phyloP scores from a whole-genome alignment of 352 stramenopile genomes.

The Blastocystis sp. region DNA sequence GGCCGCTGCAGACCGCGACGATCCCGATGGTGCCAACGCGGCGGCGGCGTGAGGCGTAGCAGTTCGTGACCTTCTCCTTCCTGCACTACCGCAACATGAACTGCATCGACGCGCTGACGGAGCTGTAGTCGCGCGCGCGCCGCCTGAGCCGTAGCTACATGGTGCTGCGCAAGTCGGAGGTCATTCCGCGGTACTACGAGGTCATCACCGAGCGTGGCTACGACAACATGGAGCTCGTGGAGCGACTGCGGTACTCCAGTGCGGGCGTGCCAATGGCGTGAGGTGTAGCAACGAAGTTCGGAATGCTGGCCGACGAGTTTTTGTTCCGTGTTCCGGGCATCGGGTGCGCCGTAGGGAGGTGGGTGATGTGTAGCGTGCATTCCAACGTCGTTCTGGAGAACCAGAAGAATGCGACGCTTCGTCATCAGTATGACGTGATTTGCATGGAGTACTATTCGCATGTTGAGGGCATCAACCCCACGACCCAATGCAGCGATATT shows the following conservation, averaged over 20 bases:
- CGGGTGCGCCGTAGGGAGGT: neutral
- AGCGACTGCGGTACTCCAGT: slow-evolving; percentile 58
- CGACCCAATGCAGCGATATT: slow-evolving; percentile 19
- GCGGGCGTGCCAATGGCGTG: neutral
- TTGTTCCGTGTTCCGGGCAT: slow-evolving; percentile 58
- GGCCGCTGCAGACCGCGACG: slow-evolving; percentile 35
- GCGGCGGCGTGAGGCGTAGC: neutral
- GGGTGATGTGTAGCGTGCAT: neutral
- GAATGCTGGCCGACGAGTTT: slow-evolving; percentile 7
- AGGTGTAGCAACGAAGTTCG: slow-evolving; percentile 36
- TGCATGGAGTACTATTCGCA: neutral
- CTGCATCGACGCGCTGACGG: slow-evolving; percentile 33
- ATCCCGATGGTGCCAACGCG: slow-evolving; percentile 8
- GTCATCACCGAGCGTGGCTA: slow-evolving; percentile 27
- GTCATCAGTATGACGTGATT: slow-evolving; percentile 2
- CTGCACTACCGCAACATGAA: slow-evolving; percentile 52
- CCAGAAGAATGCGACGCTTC: neutral
- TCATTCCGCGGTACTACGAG: slow-evolving; percentile 42
- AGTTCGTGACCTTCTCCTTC: slow-evolving; percentile 58
- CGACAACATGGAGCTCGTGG: slow-evolving; percentile 38
- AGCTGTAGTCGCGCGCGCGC: neutral
- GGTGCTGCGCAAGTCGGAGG: slow-evolving; percentile 18
- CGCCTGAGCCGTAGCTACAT: neutral
- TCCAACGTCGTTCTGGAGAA: slow-evolving; percentile 5
- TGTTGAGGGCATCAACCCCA: neutral